Base-by-base conservation (phyloP, 140 eudicot genomes). In the Ambrosia hybrid region DNA sequence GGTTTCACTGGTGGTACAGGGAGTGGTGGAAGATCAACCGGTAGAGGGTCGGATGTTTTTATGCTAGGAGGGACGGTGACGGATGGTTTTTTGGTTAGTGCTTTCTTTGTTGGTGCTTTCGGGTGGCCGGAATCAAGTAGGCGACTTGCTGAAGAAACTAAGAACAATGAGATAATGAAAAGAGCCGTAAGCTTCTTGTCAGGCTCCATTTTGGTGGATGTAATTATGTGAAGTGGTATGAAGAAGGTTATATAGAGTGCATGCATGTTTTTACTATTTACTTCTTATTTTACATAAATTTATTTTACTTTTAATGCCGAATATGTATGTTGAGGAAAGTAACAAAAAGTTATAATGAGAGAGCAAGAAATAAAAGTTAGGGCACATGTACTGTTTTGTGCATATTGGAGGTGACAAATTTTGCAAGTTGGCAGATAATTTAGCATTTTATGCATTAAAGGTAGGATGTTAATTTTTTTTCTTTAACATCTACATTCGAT, bases 351-450 rank as follows among this genome's bases (percentile, higher is more conserved):
- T 76, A 80, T 67, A 73, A 79, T 79, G 79, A n/a, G 75, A 62
- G 15, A 56, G 77, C 51, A 62, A 63, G 55, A 77, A 67, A 77
- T 61, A 73, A 73, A 76, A 84, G 82, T 55, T 73, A 64, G 57
- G 63, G 80, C 89, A 83, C 85, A 90, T 86, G 96, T 80, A 82
- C 56, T 61, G 72, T 76, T 78, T 79, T 79, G 78, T 75, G 78
- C 73, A 72, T 37, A 78, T 78, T 78, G 82, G 80, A 81, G 75
- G 77, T 84, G 92, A 83, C 96, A 89, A 89, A 89, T 26, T 80
- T 77, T 88, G 90, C 90, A 62, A 88, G 91, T 88, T 88, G 95
- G 82, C 88, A 76, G 65, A 65, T 12, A 43, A 71, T 65, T 78
- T 73, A 78, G 73, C 73, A 63, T 72, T 71, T 71, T 71, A 78